phyloP scores from a whole-genome alignment of 139 green algal genomes.

The Picochlorum costavermella region DNA sequence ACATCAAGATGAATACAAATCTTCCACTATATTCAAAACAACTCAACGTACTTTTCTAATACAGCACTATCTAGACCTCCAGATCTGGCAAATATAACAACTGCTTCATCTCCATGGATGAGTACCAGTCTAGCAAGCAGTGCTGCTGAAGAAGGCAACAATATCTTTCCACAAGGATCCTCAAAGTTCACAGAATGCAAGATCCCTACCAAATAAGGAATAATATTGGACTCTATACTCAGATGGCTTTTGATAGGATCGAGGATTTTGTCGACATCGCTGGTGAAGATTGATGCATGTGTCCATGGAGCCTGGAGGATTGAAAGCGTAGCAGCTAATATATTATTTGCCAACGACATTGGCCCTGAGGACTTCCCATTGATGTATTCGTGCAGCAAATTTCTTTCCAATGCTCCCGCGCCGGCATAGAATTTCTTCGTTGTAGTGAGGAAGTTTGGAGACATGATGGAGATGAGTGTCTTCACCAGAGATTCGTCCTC shows the following conservation, averaged over 20 bases:
- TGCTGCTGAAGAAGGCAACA: neutral
- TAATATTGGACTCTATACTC: neutral
- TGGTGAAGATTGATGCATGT: slow-evolving; percentile 3
- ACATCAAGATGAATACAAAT: neutral
- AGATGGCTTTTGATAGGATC: slow-evolving; percentile 3
- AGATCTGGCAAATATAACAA: slow-evolving; percentile 20
- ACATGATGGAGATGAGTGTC: slow-evolving; percentile 33
- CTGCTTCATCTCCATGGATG: neutral
- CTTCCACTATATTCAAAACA: neutral
- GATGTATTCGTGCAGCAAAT: neutral
- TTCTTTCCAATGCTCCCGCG: slow-evolving; percentile 2
- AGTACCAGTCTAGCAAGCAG: neutral
- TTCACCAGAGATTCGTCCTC: slow-evolving; percentile 25
- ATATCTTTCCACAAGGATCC: neutral
- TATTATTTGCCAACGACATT: neutral
- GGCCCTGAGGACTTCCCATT: neutral
- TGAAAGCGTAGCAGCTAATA: neutral
- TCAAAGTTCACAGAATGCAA: slow-evolving; percentile 16
- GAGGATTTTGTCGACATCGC: slow-evolving; percentile 7
- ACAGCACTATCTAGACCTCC: slow-evolving; percentile 38
- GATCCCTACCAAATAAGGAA: slow-evolving; percentile 4
- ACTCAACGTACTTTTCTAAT: slow-evolving; percentile 19
- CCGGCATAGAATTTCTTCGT: slow-evolving; percentile 10
- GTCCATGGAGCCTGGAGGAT: slow-evolving; percentile 4
- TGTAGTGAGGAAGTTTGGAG: slow-evolving; percentile 16